These are phyloP conservation scores for Tuber calosporum DNA, from an alignment of 495 filamentous ascomycete genomes.

Conservation along the genomic window DNA sequence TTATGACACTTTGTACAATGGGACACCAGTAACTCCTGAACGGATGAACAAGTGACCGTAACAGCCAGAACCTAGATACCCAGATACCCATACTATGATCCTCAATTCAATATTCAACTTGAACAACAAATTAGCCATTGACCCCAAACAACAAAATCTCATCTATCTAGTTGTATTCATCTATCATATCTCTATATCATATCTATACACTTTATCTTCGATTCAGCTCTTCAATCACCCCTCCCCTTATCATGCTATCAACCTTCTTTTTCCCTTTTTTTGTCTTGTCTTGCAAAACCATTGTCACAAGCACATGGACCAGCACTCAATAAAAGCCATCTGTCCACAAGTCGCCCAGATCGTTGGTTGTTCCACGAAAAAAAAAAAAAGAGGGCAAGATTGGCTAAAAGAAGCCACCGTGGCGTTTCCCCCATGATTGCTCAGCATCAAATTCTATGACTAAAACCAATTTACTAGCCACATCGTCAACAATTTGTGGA, in stretches of 20 bases:
- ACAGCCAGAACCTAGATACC: background rate
- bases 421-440: conserved; percentile 24
- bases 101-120: background rate
- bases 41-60: background rate
- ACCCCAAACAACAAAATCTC: background rate
- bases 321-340: conserved; percentile 3
- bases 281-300: background rate
- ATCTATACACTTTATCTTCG: background rate
- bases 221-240: background rate
- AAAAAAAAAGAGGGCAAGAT: conserved; percentile 24
- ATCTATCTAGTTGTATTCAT: background rate
- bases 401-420: conserved; percentile 35
- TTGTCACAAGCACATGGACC: conserved; percentile 1
- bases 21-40: background rate
- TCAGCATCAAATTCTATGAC: background rate
- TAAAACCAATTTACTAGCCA: background rate
- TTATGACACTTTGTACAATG: background rate
- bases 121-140: background rate
- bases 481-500: background rate
- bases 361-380: background rate
- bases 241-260: background rate
- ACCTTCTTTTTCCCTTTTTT: too few relatives aligned
- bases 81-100: background rate
- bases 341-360: background rate
- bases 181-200: background rate